phyloP scores from a whole-genome alignment of 78 protist species.

The Tieghemostelium lacteum region DNA sequence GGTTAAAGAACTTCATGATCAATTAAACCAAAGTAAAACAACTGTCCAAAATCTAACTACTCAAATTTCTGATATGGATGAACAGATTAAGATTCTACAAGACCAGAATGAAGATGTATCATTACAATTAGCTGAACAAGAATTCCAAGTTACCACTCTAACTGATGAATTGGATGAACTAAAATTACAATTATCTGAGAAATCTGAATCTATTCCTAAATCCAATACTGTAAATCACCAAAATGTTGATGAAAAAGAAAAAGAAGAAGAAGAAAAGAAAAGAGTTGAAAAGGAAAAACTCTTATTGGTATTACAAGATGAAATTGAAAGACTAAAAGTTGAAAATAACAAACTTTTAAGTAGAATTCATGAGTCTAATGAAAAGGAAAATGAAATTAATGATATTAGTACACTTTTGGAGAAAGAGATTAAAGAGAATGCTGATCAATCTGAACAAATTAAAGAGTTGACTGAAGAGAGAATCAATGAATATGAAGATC shows the following conservation, averaged over 20 bases:
- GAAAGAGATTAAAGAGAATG: background rate
- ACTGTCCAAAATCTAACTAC: too few relatives aligned
- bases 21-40: too few relatives aligned
- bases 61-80: too few relatives aligned
- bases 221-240: background rate
- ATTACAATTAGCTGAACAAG: background rate
- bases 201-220: background rate
- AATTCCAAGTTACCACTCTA: background rate
- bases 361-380: background rate
- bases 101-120: too few relatives aligned
- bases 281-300: background rate
- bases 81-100: too few relatives aligned
- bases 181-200: background rate
- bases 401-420: background rate
- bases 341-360: background rate
- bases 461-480: background rate
- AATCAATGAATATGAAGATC: background rate
- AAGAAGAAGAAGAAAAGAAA: conserved; percentile 5
- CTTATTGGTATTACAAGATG: background rate
- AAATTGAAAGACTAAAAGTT: background rate
- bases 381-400: background rate
- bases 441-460: background rate
- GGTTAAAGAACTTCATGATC: too few relatives aligned
- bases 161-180: background rate
- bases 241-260: background rate